A percentile compares a stretch with the other conserved stretches of the same genome.
phyloP scores from a whole-genome alignment of 1,284 basidiomycete species.

The Austropuccinia psidii region DNA sequence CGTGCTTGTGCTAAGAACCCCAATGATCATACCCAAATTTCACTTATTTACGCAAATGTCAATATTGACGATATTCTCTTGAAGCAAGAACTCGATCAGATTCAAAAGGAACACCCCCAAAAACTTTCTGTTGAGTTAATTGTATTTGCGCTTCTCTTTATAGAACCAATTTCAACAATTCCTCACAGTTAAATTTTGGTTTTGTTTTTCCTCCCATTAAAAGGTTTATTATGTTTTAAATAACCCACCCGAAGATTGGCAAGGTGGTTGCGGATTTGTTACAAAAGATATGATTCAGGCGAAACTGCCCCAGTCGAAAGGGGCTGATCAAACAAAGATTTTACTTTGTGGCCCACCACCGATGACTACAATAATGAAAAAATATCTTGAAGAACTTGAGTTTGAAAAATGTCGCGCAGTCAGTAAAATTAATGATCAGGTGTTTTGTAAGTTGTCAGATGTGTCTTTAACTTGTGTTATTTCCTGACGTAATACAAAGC shows the following conservation, averaged over 20 bases:
- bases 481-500: not conserved
- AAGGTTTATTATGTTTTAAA: constrained; percentile 75
- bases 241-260: constrained; percentile 79
- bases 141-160: not conserved
- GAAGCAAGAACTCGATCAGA: constrained; percentile 72
- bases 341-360: constrained; percentile 49
- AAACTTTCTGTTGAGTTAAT: constrained; percentile 62
- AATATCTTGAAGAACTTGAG: constrained; percentile 45
- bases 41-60: constrained; percentile 94
- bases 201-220: no score
- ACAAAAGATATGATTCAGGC: constrained; percentile 84
- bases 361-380: constrained; percentile 47
- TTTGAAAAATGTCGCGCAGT: constrained; percentile 44
- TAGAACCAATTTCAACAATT: no score
- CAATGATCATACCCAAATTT: constrained; percentile 74
- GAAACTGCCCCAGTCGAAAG: constrained; percentile 42
- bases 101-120: constrained; percentile 60
- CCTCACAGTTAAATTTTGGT: not conserved
- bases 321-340: constrained; percentile 46
- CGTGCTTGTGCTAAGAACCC: constrained; percentile 79
- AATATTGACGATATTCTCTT: constrained; percentile 55
- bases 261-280: constrained; percentile 82
- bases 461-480: not conserved
- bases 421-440: constrained; percentile 41
- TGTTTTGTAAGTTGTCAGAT: constrained; percentile 13